Evolutionary conservation across 2,329 filamentous ascomycete species (phyloP).

Genomic region (Claviceps arundinis): DNA sequence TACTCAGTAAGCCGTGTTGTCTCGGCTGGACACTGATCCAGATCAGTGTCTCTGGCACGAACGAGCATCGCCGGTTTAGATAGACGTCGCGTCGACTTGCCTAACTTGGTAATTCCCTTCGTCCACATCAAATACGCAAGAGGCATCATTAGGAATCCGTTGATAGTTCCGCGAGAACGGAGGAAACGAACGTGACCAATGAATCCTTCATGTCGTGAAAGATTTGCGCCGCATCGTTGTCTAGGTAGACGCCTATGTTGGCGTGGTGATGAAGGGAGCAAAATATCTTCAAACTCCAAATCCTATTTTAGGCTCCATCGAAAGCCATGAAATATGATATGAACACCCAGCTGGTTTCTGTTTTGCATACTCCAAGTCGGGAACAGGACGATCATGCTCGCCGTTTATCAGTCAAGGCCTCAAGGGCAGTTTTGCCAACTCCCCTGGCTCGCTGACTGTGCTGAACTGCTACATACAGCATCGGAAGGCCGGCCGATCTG

Average conservation of each 20-base stretch:
- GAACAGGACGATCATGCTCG: background rate
- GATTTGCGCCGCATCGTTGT: background rate
- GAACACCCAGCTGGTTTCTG: background rate
- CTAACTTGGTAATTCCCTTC: background rate
- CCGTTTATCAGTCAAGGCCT: background rate
- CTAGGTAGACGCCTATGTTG: background rate
- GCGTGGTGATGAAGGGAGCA: background rate
- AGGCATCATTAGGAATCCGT: too few species aligned
- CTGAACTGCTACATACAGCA: background rate
- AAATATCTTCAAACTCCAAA: background rate
- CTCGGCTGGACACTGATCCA: background rate
- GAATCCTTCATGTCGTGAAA: background rate
- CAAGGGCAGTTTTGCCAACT: background rate
- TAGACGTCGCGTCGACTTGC: slow-evolving; percentile 1
- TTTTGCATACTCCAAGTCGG: background rate
- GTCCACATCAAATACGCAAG: too few species aligned
- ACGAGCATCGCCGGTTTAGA: background rate
- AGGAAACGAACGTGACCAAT: background rate
- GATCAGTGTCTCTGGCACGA: background rate
- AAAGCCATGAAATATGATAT: background rate
- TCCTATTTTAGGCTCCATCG: too few species aligned
- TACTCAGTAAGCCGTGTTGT: too few species aligned
- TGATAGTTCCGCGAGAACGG: background rate
- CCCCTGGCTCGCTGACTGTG: background rate
- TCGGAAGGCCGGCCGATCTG: background rate